Evolutionary conservation across 2,329 filamentous ascomycete genomes (phyloP), one percentile per base, ranked within the genome.

Genomic region (Herpotrichia juniperi): DNA sequence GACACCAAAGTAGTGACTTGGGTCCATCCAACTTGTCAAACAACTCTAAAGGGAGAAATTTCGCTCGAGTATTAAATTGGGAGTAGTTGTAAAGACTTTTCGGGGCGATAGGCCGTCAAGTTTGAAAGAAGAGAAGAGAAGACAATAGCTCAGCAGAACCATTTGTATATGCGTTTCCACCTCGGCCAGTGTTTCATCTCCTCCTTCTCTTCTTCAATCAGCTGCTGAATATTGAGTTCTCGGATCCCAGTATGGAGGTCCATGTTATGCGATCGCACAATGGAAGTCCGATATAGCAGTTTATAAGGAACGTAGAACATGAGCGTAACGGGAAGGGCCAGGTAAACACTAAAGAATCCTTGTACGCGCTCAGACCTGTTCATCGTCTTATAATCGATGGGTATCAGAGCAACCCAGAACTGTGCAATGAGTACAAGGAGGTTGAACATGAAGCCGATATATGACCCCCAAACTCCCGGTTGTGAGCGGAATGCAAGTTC

Each of bases 391-490:
- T 66, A 83, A 87, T 21, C 78, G 42, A 93, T 81, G 3, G 93
- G 92, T 68, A 87, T 92, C 3, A 90, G 86, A 24, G 89, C 91
- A 44, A 89, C 87, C 90, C 91, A 97, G 78, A 96, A 93, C 71
- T 97, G 92, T 1, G 90, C 90, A 40, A 89, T 70, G 24, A 97
- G 81, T 25, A 96, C 87, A 32, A 93, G 75, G 17, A 82, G 51
- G 75, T 96, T 96, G 71, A 96, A 84, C 26, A 78, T 59, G 50
- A 96, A 81, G 21, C 93, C 93, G 25, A 94, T 55, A 81, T 87
- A 97, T 2, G 91, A 96, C 9, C 93, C 93, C 9, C 83, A 61
- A 8, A 94, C 78, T 54, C 93, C 93, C 4, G 89, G 84, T 68
- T 96, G 90, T 0, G 90, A 90, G 30, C 77, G 80, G 78, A 94